A percentile compares a stretch with the other conserved stretches of the same genome.
Conservation (phyloP, 2,329 filamentous ascomycete genomes). For the Nakataea oryzae region DNA sequence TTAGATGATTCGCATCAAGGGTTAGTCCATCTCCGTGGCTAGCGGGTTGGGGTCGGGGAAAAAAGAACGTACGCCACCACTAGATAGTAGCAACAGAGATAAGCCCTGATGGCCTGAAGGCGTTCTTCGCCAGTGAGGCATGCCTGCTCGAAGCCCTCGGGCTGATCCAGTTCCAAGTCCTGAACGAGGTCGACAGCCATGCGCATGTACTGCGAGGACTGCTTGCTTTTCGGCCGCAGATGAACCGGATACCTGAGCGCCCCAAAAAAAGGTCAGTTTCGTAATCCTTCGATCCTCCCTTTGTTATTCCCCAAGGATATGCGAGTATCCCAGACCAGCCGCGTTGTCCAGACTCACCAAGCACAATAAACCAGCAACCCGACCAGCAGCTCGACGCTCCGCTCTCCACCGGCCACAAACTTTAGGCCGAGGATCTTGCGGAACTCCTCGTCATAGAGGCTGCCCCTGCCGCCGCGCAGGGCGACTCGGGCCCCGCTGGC, state of each 20-base stretch:
- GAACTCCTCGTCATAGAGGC: conserved; percentile 46
- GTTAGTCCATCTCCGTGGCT: background rate
- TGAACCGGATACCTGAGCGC: conserved; percentile 42
- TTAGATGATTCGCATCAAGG: background rate
- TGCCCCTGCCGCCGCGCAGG: conserved; percentile 42
- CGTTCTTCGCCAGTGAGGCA: conserved; percentile 13
- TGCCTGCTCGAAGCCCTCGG: conserved; percentile 12
- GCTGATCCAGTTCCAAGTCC: conserved; percentile 37
- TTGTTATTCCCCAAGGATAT: background rate
- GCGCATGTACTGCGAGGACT: conserved; percentile 37
- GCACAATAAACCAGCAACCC: conserved; percentile 46
- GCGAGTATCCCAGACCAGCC: background rate
- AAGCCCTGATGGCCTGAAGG: conserved; percentile 33
- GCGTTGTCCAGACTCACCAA: conserved; percentile 32
- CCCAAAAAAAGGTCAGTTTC: background rate
- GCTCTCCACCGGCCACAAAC: conserved; percentile 45
- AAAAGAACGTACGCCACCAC: conserved; percentile 24
- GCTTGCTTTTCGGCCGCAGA: conserved; percentile 38
- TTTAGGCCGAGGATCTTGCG: conserved; percentile 45
- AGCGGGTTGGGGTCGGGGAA: too few relatives aligned
- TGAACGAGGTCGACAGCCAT: conserved; percentile 39
- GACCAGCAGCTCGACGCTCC: conserved; percentile 44
- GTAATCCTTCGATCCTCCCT: background rate
- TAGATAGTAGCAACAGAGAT: conserved; percentile 33
- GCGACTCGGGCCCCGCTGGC: conserved; percentile 33